phyloP scores from a whole-genome alignment of 2,329 filamentous ascomycete genomes.

The Monosporascus ibericus region DNA sequence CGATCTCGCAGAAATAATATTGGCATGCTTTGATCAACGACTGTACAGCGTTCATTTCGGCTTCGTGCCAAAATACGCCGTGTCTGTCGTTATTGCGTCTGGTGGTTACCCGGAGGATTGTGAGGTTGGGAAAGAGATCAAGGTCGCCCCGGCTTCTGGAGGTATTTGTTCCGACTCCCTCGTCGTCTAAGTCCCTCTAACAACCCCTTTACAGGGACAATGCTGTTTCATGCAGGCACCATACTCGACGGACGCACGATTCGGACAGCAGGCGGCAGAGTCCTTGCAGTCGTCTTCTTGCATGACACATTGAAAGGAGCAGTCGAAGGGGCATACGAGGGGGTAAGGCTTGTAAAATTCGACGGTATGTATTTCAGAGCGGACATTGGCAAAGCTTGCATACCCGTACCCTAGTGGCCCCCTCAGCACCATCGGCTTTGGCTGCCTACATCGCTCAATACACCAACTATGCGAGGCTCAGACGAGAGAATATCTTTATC shows the following conservation, averaged over 20 bases:
- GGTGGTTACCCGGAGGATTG: neutral
- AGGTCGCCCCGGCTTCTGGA: neutral
- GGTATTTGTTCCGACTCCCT: neutral
- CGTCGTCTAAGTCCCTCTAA: no score
- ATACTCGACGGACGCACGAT: neutral
- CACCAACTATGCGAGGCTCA: no score
- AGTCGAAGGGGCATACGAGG: neutral
- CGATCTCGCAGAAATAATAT: constrained; percentile 5
- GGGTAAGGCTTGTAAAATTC: neutral
- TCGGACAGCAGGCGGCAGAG: constrained; percentile 1
- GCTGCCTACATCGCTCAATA: no score
- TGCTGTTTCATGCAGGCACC: neutral
- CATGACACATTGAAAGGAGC: neutral
- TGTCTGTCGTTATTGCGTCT: neutral
- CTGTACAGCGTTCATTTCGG: neutral
- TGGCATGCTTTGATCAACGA: constrained; percentile 1
- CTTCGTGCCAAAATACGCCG: neutral
- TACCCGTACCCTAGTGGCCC: no score
- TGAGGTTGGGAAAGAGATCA: constrained; percentile 1
- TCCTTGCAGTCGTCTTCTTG: neutral
- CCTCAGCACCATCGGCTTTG: no score
- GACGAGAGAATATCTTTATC: no score
- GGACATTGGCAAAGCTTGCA: neutral
- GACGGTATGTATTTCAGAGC: constrained; percentile 1
- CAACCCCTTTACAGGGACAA: no score